A percentile compares a stretch with the other conserved stretches of the same genome.
phyloP scores from a whole-genome alignment of 2,329 filamentous ascomycete genomes.

The Fusarium sulawesiense region DNA sequence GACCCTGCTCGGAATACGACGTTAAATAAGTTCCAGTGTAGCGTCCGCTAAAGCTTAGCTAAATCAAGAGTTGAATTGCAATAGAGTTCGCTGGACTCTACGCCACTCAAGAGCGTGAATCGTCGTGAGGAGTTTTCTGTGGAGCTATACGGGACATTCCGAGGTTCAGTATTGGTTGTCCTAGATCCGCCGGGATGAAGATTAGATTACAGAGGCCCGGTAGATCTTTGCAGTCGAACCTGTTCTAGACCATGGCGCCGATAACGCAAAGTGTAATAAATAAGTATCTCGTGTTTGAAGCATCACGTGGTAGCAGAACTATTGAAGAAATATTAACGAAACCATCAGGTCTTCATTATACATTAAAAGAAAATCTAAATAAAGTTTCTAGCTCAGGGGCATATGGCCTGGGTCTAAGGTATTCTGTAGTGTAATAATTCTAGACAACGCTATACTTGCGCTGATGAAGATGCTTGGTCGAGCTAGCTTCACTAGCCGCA shows the following conservation, averaged over 20 bases:
- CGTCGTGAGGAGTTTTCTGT: neutral
- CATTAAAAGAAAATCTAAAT: conserved; percentile 28
- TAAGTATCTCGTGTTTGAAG: too few relatives aligned
- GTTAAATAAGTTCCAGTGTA: neutral
- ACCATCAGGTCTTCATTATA: conserved; percentile 10
- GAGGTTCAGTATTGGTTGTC: neutral
- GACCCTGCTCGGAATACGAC: neutral
- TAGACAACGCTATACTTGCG: conserved; percentile 24
- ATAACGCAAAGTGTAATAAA: too few relatives aligned
- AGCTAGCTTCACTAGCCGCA: conserved; percentile 43
- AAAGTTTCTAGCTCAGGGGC: neutral
- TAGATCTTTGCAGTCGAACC: too few relatives aligned
- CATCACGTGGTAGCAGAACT: too few relatives aligned
- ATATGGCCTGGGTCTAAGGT: neutral
- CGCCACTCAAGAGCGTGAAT: neutral
- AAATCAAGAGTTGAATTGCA: too few relatives aligned
- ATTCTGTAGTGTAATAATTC: neutral
- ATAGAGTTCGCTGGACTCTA: neutral
- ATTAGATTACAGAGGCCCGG: too few relatives aligned
- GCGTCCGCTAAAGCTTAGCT: neutral
- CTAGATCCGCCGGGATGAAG: neutral
- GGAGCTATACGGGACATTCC: neutral
- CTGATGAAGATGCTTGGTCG: conserved; percentile 39
- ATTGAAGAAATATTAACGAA: conserved; percentile 2
- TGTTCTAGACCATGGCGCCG: too few relatives aligned